phyloP scores from a whole-genome alignment of 2,329 filamentous ascomycete genomes.

The Microthyrium microscopicum region DNA sequence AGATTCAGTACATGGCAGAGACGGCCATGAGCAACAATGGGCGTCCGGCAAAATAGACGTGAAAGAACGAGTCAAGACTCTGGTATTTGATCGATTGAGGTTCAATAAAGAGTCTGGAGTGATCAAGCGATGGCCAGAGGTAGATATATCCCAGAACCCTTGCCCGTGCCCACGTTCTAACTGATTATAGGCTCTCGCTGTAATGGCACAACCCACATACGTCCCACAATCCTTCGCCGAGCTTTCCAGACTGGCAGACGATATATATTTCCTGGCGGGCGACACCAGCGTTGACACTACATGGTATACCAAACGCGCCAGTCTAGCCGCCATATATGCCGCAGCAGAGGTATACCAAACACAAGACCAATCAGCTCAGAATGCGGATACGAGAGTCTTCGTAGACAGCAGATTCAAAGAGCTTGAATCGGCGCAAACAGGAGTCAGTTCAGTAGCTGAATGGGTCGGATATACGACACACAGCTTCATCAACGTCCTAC shows the following conservation, averaged over 20 bases:
- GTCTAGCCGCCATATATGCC: conserved; percentile 51
- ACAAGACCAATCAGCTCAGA: conserved; percentile 60
- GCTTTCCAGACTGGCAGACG: conserved; percentile 68
- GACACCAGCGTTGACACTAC: conserved; percentile 66
- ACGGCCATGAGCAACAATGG: conserved; percentile 18
- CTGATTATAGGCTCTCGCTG: conserved; percentile 52
- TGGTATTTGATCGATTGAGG: conserved; percentile 62
- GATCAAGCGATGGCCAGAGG: conserved; percentile 73
- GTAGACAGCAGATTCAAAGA: conserved; percentile 54
- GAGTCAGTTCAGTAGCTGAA: conserved; percentile 47
- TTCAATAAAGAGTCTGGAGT: conserved; percentile 48
- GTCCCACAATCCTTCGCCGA: conserved; percentile 62
- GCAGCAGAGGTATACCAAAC: conserved; percentile 81
- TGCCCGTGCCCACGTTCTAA: background rate
- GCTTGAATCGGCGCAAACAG: conserved; percentile 42
- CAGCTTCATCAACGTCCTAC: conserved; percentile 62
- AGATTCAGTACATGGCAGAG: conserved; percentile 14
- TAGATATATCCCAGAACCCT: conserved; percentile 24
- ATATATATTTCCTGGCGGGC: conserved; percentile 77
- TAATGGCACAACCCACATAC: conserved; percentile 76
- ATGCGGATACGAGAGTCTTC: conserved; percentile 63
- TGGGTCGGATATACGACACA: conserved; percentile 72
- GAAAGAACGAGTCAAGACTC: conserved; percentile 46
- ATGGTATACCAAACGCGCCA: conserved; percentile 68
- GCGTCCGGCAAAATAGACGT: conserved; percentile 21